phyloP scores from a whole-genome alignment of 371 early-diverging fungal species.

The Catenaria anguillulae region DNA sequence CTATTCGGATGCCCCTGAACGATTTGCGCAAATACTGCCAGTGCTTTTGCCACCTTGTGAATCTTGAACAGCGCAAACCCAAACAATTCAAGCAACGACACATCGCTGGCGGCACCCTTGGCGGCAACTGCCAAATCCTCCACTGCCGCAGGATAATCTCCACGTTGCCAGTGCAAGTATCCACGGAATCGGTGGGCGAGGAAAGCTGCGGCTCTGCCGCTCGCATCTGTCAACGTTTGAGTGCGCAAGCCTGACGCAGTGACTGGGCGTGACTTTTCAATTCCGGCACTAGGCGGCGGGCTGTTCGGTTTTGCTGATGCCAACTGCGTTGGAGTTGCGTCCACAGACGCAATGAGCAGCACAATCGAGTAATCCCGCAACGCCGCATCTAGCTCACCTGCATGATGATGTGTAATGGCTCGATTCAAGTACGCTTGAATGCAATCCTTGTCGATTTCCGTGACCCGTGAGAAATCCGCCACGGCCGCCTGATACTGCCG shows the following conservation, averaged over 20 bases:
- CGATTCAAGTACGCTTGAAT: conserved; percentile 33
- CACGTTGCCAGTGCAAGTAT: conserved; percentile 32
- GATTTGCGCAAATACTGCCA: conserved; percentile 22
- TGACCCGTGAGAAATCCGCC: conserved; percentile 27
- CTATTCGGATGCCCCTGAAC: conserved; percentile 21
- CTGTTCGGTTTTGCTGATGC: not conserved
- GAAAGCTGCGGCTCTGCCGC: not conserved
- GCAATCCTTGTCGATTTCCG: conserved; percentile 23
- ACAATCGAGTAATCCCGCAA: conserved; percentile 35
- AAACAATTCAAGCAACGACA: conserved; percentile 21
- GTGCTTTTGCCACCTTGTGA: conserved; percentile 19
- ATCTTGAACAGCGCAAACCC: conserved; percentile 30
- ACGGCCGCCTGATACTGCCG: conserved; percentile 22
- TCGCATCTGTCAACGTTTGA: not conserved
- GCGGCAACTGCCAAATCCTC: conserved; percentile 27
- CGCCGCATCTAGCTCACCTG: conserved; percentile 23
- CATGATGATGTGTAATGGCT: conserved; percentile 27
- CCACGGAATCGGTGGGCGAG: conserved; percentile 30
- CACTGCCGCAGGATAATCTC: conserved; percentile 29
- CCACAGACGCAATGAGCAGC: conserved; percentile 22
- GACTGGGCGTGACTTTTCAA: not conserved
- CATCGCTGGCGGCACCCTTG: conserved; percentile 26
- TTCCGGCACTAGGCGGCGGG: too few relatives aligned
- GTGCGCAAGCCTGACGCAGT: not conserved
- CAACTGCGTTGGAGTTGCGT: too few relatives aligned